These are phyloP conservation scores for Pseudocercospora fuligena DNA, from an alignment of 2,329 filamentous ascomycete species.

Conservation along the genomic window DNA sequence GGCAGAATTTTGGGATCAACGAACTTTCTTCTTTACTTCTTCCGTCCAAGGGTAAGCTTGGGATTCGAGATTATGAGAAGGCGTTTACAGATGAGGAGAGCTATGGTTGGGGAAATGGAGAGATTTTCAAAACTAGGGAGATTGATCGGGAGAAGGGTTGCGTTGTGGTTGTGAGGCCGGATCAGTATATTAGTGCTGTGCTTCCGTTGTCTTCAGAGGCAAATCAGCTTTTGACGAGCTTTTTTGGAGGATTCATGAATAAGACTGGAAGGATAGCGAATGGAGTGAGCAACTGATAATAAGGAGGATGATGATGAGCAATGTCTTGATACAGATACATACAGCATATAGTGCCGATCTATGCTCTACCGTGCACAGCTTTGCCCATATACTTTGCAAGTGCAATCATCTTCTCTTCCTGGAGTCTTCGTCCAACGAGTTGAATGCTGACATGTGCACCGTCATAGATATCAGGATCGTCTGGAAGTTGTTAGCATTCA, in stretches of 20 bases:
- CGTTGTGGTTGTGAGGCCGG: constrained; percentile 66
- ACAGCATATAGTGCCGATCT: neutral
- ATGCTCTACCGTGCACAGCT: constrained; percentile 24
- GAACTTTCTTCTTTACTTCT: constrained; percentile 51
- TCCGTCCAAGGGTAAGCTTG: constrained; percentile 46
- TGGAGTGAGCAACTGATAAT: neutral
- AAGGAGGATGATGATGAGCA: neutral
- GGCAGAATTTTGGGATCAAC: constrained; percentile 39
- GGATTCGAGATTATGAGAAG: constrained; percentile 46
- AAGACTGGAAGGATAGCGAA: neutral
- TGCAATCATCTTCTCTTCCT: constrained; percentile 47
- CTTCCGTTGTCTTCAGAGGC: constrained; percentile 35
- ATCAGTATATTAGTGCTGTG: constrained; percentile 64
- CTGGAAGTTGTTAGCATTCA: constrained; percentile 30
- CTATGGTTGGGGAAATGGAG: constrained; percentile 38
- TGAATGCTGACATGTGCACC: constrained; percentile 45
- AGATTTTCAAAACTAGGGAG: constrained; percentile 62
- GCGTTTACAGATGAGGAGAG: constrained; percentile 54
- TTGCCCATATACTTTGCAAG: constrained; percentile 41
- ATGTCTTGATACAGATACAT: neutral
- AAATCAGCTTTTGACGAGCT: constrained; percentile 29
- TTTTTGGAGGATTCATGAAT: constrained; percentile 40
- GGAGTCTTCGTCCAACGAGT: constrained; percentile 41
- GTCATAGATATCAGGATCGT: constrained; percentile 45
- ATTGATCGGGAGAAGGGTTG: constrained; percentile 61